phyloP scores from a whole-genome alignment of 2,329 filamentous ascomycete genomes.

The Exutisphaerella laricina region DNA sequence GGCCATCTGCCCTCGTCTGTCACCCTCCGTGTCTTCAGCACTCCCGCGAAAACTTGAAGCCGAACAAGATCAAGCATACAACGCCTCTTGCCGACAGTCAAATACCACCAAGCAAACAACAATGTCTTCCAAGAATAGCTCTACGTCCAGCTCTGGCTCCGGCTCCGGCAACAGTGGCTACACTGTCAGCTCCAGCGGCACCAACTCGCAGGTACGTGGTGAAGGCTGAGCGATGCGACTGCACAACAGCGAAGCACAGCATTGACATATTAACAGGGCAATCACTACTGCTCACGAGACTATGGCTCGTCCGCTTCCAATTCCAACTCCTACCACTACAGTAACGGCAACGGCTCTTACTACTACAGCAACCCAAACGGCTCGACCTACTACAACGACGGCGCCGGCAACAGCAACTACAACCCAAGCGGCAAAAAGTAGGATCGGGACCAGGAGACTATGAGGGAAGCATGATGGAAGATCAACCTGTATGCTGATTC shows the following conservation, averaged over 20 bases:
- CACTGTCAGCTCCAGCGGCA: constrained; percentile 46
- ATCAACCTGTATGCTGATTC: no score
- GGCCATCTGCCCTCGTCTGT: no score
- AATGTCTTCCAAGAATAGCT: constrained; percentile 14
- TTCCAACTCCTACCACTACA: constrained; percentile 62
- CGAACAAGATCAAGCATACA: no score
- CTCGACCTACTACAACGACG: constrained; percentile 5
- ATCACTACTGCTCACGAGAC: constrained; percentile 61
- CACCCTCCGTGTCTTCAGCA: no score
- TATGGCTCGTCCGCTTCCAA: constrained; percentile 54
- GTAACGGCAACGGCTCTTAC: constrained; percentile 59
- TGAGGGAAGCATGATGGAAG: no score
- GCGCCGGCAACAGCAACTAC: constrained; percentile 62
- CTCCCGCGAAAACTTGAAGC: no score
- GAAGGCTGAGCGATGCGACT: no score
- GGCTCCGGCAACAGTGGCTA: constrained; percentile 29
- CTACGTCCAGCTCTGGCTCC: constrained; percentile 12
- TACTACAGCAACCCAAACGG: constrained; percentile 61
- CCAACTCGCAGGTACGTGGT: constrained; percentile 62
- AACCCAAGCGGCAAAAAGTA: constrained; percentile 45
- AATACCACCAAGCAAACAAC: not conserved
- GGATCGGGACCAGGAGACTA: not conserved
- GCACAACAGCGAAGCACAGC: no score
- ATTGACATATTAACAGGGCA: constrained; percentile 48
- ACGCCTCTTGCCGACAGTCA: no score